Base-by-base conservation (phyloP, 768 basidiomycete genomes). In the Russula abietina region DNA sequence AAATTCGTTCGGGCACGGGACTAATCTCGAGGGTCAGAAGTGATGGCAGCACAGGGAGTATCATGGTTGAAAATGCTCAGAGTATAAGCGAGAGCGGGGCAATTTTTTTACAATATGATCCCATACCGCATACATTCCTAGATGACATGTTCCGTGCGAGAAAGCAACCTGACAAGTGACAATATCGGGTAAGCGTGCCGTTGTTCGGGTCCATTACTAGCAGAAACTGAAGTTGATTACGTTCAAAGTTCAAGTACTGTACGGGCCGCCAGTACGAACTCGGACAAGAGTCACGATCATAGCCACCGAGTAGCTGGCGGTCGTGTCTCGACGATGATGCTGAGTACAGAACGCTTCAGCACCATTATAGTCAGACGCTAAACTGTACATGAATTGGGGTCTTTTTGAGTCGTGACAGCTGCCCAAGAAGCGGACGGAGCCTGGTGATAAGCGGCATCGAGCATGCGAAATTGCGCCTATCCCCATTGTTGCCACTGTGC, bases 1-100 rank as follows among this genome's bases (percentile, higher is more conserved):
- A 66, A 9, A 66, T 64, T 17, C 30, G 28, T 24, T 66, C 65
- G 0, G 65, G 65, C 1, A 66, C 17, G 7, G 65, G 65, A 33
- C 57, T 64, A 9, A 66, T 46, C 48, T 59, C 57, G 6, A 64
- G 17, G 16, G 51, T 59, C 2, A 57, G 65, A 38, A 50, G 36
- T 19, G 50, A 65, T 9, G 56, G 62, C 2, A 56, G 4, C 30
- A 60, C 51, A 19, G 48, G 54, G 16, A 56, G 48, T 14, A 55
- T 41, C 63, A 64, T 64, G 39, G 26, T 9, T 17, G 48, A 22
- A 4, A 16, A 32, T n/a, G 38, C 22, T 46, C 32, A 53, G 12
- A 30, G 48, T 3, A 28, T 24, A 12, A n/a, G 60, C 12, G 32
- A 12, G 11, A 53, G 19, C 7, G n/a, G 38, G 9, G 49, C 22